Base-by-base conservation (phyloP, 805 yeast species). In the Spathaspora girioi region DNA sequence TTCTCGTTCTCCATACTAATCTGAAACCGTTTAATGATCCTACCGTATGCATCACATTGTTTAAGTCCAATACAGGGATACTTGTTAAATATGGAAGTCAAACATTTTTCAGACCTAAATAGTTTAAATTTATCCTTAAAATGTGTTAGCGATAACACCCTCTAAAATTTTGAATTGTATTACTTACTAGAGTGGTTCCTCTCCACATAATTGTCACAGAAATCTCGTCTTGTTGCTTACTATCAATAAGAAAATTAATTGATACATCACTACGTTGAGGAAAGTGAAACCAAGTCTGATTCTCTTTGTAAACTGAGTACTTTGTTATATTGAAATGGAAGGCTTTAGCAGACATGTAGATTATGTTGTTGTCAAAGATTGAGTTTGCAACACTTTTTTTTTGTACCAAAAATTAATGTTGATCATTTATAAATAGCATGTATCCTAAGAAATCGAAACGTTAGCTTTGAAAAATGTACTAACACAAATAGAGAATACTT, bases 41-140 rank as follows among this genome's bases (percentile, higher is more conserved):
- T 49, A 1, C 70, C 70, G 11, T 48, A 45, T 9, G 52, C 45
- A 48, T 58, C 61, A 3, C 55, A 38, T 26, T 59, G 57, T 51
- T 69, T 70, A 52, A 66, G 57, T 1, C 71, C 71, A 9, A 70
- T 50, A 9, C 67, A 59, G 1, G 73, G 73, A 38, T 43, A 60
- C 38, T 58, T 59, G 3, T 61, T 52, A 11, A 64, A 54, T 15
- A 65, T 54, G 9, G 64, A 52, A 2, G 55, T 50, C 6, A 54
- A 50, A 38, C 50, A 38, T 9, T 50, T 43, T 19, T 45, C 47
- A 19, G 43, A 43, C 7, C 12, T 12, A 12, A 47, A 35, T 15
- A 47, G 3, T 19, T 12, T 40, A 17, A 46, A 44, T 10, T 35
- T 18, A 38, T 50, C 51, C 52, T 44, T 17, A 2, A 41, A 26